Evolutionary conservation across 139 green algal species (phyloP), one percentile per base, ranked within the genome.

Genomic region (Closterium sp.): DNA sequence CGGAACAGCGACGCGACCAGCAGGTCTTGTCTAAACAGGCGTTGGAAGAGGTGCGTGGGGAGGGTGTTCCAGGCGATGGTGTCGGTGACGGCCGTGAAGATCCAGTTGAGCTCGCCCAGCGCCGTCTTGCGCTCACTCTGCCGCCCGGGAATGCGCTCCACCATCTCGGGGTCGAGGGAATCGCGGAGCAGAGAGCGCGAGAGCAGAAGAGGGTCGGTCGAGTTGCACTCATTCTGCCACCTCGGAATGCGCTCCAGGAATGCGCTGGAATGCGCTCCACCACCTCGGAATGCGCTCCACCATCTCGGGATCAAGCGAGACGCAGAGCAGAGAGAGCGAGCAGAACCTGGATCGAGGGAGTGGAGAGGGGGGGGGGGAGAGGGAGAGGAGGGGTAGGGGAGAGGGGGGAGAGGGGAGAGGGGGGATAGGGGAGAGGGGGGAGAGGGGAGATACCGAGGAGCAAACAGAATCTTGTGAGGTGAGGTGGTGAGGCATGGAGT

Each of bases 51-150:
- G 31, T 94, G 91, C 94, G 92, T 95, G 2, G 98, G 98, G 73
- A 99, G 96, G 90, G 97, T 96, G 95, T 99, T 99, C 98, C 98
- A 99, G 2, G 98, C 98, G 73, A 99, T 99, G 86, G 98, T 99
- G 96, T 99, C 98, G 1, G 98, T 99, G 95, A 99, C 98, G 91
- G 98, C 98, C 0, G 98, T 99, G 96, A 99, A 99, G 88, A 99
- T 98, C 98, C 98, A 99, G 94, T 99, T 99, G 19, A 99, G 97
- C 96, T 99, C 98, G 2, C 98, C 98, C 88, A 99, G 95, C 1
- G 97, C 97, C 3, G 32, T 3, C 32, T 38, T 38, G 32, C 32
- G 32, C 32, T 38, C 32, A 38, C 32, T 38, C 32, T 38, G 32
- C 32, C 32, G 3, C 32, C 32, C 32, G 32, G 32, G 32, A 38